Evolutionary conservation across 805 yeast genomes (phyloP), one percentile per base, ranked within the genome.

Genomic region (Pichia nanzhaoensis): DNA sequence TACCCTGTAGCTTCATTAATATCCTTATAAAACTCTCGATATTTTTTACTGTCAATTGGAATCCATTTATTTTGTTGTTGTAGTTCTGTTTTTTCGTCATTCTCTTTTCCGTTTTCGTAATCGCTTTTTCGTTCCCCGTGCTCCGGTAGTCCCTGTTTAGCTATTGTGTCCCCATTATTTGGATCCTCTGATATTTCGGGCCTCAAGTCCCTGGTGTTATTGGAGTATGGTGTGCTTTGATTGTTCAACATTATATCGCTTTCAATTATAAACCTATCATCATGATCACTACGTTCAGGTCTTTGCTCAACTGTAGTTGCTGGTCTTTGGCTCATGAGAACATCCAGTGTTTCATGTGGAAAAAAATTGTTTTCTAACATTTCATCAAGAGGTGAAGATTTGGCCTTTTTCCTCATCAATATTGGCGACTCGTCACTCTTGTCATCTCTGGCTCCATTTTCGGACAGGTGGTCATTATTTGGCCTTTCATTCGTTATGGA

Each of bases 1-100:
- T 51, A 58, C 3, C 53, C 52, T 9, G 63, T 54, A 8, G 70
- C 65, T 9, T 61, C 63, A 24, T 57, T 50, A 16, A 70, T 44
- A 19, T 68, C 70, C 3, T 51, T 51, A 4, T 59, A 49, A 34
- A 53, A 45, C 3, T 51, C 50, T 34, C 58, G 55, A 8, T 66
- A 55, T 24, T 49, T 50, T 13, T 55, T 55, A 3, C 58, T 58
- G 35, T 62, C 63, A 13, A 66, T 58, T 1, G 62, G 57, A 0
- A 16, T 19, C 71, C 69, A 63, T 31, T 41, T 18, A 16, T 14
- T 36, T 6, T 7, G 18, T 34, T 2, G 16, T 48, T 34, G 8
- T 8, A 7, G 20, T 22, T 37, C 33, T 22, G 9, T 10, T 30
- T 12, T 37, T 37, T 37, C 40, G 13, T 38, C 41, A 9, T 30